Evolutionary conservation across 1,139 yeast genomes (phyloP).

Genomic region (Blastobotrys petasosporus): DNA sequence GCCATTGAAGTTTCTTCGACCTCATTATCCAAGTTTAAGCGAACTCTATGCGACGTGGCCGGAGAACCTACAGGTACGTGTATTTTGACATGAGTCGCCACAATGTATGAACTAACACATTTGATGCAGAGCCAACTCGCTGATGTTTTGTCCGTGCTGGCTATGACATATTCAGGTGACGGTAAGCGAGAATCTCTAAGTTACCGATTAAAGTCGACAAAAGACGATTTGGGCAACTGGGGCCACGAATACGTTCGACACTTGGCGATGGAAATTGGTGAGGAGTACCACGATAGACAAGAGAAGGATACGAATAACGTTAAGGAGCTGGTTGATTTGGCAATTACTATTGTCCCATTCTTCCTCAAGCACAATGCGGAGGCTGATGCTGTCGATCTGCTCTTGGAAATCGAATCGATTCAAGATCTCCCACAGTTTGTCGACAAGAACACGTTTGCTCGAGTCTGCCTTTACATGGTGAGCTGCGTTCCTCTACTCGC

Average conservation of each 20-base stretch:
- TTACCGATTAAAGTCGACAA: slow-evolving; percentile 62
- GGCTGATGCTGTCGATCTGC: slow-evolving; percentile 94
- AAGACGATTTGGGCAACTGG: slow-evolving; percentile 73
- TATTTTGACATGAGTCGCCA: background rate
- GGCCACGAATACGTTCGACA: slow-evolving; percentile 98
- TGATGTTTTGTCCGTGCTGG: slow-evolving; percentile 85
- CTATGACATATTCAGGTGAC: slow-evolving; percentile 90
- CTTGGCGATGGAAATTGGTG: slow-evolving; percentile 90
- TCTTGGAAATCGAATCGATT: slow-evolving; percentile 82
- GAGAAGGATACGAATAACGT: slow-evolving; percentile 28
- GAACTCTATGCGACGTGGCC: slow-evolving; percentile 67
- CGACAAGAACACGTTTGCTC: slow-evolving; percentile 74
- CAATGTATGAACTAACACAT: slow-evolving; percentile 2
- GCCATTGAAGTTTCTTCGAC: slow-evolving; percentile 91
- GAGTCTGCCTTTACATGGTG: slow-evolving; percentile 92
- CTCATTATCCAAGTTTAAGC: slow-evolving; percentile 67
- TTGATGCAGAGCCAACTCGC: slow-evolving; percentile 49
- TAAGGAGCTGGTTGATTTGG: slow-evolving; percentile 52
- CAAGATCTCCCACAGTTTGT: slow-evolving; percentile 78
- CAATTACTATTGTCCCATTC: slow-evolving; percentile 78
- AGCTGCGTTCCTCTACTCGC: slow-evolving; percentile 94
- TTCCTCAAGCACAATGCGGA: slow-evolving; percentile 95
- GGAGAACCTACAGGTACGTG: slow-evolving; percentile 19
- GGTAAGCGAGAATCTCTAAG: slow-evolving; percentile 75
- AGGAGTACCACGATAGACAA: slow-evolving; percentile 62